A percentile compares a stretch with the other conserved stretches of the same genome.
phyloP scores from a whole-genome alignment of 495 filamentous ascomycete genomes.

The Trichoderma reesei region DNA sequence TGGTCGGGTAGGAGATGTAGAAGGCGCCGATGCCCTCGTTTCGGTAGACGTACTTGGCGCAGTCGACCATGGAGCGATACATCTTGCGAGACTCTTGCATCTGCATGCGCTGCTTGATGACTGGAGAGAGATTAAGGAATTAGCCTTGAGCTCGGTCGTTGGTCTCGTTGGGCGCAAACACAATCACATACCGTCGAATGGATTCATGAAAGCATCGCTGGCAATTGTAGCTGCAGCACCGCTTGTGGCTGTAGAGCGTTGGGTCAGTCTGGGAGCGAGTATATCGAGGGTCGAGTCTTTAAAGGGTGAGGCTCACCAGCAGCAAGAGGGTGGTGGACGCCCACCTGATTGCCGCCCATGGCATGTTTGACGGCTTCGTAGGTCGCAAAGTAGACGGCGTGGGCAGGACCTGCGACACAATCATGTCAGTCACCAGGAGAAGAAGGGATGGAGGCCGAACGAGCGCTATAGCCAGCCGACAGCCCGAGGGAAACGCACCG shows the following conservation, averaged over 20 bases:
- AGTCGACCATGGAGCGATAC: slow-evolving; percentile 75
- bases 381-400: slow-evolving; percentile 96
- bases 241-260: slow-evolving; percentile 56
- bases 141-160: background rate
- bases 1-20: slow-evolving; percentile 98
- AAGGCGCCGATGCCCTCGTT: slow-evolving; percentile 86
- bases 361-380: slow-evolving; percentile 95
- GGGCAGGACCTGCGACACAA: slow-evolving; percentile 56
- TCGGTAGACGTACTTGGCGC: slow-evolving; percentile 74
- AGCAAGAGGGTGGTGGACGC: slow-evolving; percentile 86
- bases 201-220: slow-evolving; percentile 98
- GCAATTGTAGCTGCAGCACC: slow-evolving; percentile 92
- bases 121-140: slow-evolving; percentile 36
- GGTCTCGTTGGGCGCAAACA: background rate
- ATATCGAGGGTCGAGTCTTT: background rate
- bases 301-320: slow-evolving; percentile 52
- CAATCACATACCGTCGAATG: slow-evolving; percentile 78
- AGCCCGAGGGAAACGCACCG: slow-evolving; percentile 29
- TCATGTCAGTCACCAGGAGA: slow-evolving; percentile 34
- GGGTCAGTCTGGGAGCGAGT: slow-evolving; percentile 9
- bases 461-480: background rate
- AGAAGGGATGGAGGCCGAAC: slow-evolving; percentile 12
- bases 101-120: slow-evolving; percentile 99
- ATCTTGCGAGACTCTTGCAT: slow-evolving; percentile 79
- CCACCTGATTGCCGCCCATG: slow-evolving; percentile 82